These are phyloP conservation scores for Dipodascopsis uninucleata DNA, from an alignment of 805 yeast genomes.

Conservation along the genomic window DNA sequence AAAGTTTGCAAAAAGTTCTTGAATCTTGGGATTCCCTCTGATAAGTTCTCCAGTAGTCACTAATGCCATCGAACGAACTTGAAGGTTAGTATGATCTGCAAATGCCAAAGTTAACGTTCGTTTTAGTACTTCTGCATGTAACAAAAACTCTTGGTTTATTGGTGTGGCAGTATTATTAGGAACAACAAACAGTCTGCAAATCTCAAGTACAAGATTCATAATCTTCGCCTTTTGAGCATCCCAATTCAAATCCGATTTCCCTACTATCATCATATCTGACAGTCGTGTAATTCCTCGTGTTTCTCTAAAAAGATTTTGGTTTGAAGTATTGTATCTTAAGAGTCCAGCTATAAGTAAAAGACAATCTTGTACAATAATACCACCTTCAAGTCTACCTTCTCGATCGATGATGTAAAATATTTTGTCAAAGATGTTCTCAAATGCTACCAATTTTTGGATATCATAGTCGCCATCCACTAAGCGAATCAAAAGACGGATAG, in stretches of 20 bases:
- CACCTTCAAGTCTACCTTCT: conserved; percentile 88
- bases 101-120: conserved; percentile 68
- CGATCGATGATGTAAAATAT: conserved; percentile 73
- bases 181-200: conserved; percentile 65
- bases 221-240: conserved; percentile 71
- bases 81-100: conserved; percentile 55
- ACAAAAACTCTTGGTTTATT: conserved; percentile 58
- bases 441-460: conserved; percentile 88
- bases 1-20: conserved; percentile 66
- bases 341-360: conserved; percentile 69
- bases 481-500: conserved; percentile 69
- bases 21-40: conserved; percentile 61
- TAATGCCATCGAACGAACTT: conserved; percentile 63
- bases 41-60: conserved; percentile 76
- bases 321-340: conserved; percentile 77
- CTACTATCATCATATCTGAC: conserved; percentile 56
- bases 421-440: conserved; percentile 85
- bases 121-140: conserved; percentile 59
- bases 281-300: conserved; percentile 71
- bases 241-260: conserved; percentile 52
- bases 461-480: conserved; percentile 77
- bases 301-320: conserved; percentile 84
- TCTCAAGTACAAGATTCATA: conserved; percentile 62
- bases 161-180: conserved; percentile 67
- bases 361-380: conserved; percentile 87